Percentiles rank a stretch among this genome's conserved stretches.
phyloP scores from a whole-genome alignment of 495 filamentous ascomycete genomes.

The Penicillium flavigenum region DNA sequence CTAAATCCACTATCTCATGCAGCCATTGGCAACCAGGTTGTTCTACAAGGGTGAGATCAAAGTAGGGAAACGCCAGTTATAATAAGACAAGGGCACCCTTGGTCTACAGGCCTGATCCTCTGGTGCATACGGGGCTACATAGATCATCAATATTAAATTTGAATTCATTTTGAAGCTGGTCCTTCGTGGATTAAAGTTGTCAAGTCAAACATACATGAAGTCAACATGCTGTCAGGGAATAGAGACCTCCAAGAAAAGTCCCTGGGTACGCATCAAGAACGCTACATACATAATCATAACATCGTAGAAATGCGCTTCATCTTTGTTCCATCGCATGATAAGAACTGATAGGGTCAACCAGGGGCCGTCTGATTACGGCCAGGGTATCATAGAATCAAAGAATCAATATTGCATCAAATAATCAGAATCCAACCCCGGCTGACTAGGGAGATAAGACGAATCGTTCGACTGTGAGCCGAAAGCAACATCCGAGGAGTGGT shows the following conservation, averaged over 20 bases:
- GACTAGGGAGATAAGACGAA: constrained; percentile 10
- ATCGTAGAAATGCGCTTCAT: neutral
- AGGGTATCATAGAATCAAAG: constrained; percentile 34
- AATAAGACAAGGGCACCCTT: neutral
- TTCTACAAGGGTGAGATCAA: neutral
- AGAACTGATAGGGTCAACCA: constrained; percentile 39
- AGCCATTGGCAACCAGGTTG: neutral
- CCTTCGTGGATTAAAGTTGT: neutral
- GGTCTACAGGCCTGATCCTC: neutral
- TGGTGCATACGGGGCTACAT: neutral
- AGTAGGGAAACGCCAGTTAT: neutral
- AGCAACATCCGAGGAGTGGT: constrained; percentile 1
- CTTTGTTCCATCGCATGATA: constrained; percentile 32
- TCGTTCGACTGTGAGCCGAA: constrained; percentile 11
- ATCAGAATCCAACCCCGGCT: constrained; percentile 23
- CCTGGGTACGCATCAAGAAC: neutral
- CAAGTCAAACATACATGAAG: neutral
- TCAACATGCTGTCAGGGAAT: neutral
- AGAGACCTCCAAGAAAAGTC: neutral
- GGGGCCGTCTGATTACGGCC: constrained; percentile 32
- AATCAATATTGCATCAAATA: constrained; percentile 34
- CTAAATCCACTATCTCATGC: neutral
- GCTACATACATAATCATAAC: constrained; percentile 7
- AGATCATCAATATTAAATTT: neutral
- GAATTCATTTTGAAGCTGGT: neutral